Conservation (phyloP, 371 early-diverging fungal genomes). For the Rhizopus microsporus region DNA sequence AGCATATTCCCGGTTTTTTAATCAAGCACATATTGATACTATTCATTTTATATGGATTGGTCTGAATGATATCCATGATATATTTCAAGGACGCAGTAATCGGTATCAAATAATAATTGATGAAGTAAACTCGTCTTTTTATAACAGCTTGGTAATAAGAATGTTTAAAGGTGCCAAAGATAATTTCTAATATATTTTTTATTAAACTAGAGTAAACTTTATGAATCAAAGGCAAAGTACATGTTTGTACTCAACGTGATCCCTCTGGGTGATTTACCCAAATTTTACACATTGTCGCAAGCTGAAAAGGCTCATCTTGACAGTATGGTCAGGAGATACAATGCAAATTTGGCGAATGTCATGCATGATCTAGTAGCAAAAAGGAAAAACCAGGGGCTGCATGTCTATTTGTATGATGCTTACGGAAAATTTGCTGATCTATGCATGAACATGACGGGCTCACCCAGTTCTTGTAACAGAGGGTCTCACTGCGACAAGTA, state of each 20-base stretch:
- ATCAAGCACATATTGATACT: not conserved
- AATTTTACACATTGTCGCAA: slow-evolving; percentile 3
- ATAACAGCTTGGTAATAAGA: not conserved
- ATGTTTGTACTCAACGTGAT: slow-evolving; percentile 13
- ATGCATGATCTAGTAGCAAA: not conserved
- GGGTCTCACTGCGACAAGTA: slow-evolving; percentile 13
- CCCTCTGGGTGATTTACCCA: slow-evolving; percentile 12
- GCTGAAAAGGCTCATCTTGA: slow-evolving; percentile 2
- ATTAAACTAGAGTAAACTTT: slow-evolving; percentile 4
- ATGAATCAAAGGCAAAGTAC: slow-evolving; percentile 7
- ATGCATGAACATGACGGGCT: not conserved
- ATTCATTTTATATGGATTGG: slow-evolving; percentile 21
- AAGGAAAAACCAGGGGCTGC: not conserved
- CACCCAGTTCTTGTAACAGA: slow-evolving; percentile 1
- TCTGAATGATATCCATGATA: slow-evolving; percentile 17
- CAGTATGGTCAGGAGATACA: slow-evolving; percentile 7
- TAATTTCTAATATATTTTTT: not conserved
- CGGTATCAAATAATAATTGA: not conserved
- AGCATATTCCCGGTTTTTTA: not conserved
- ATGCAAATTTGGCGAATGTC: not conserved
- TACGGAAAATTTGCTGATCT: slow-evolving; percentile 4
- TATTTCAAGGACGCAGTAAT: slow-evolving; percentile 1
- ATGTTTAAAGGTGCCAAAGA: not conserved
- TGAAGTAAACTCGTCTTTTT: not conserved
- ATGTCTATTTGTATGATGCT: slow-evolving; percentile 10